Conservation (phyloP, 1,139 yeast species). For the Blastobotrys apis region DNA sequence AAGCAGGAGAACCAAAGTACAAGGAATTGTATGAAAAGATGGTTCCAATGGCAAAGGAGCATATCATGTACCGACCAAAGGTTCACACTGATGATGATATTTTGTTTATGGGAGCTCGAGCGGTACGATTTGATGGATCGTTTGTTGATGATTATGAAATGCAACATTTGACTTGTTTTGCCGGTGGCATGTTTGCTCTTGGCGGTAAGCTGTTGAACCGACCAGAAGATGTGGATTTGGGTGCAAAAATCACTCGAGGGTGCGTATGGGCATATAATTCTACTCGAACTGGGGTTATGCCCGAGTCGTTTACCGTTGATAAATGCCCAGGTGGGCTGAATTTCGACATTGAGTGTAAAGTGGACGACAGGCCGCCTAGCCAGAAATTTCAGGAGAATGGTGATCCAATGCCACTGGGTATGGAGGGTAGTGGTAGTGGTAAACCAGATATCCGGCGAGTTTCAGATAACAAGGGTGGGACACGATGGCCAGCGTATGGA, state of each 20-base stretch:
- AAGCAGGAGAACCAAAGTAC: constrained; percentile 43
- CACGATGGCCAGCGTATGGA: constrained; percentile 31
- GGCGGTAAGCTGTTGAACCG: constrained; percentile 55
- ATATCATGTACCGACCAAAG: constrained; percentile 44
- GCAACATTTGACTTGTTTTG: constrained; percentile 66
- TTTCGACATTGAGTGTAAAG: constrained; percentile 6
- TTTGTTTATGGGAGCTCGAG: constrained; percentile 44
- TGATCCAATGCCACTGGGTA: not conserved
- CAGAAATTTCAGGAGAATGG: no score
- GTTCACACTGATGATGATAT: constrained; percentile 43
- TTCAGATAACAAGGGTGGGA: constrained; percentile 21
- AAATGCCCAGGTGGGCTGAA: constrained; percentile 31
- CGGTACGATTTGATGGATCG: constrained; percentile 21
- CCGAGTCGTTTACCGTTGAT: constrained; percentile 41
- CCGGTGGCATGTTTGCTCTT: constrained; percentile 56
- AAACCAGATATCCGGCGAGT: constrained; percentile 23
- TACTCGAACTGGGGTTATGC: constrained; percentile 43
- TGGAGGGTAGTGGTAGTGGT: constrained; percentile 23
- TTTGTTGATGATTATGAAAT: constrained; percentile 23
- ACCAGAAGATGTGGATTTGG: constrained; percentile 52
- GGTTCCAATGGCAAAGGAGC: constrained; percentile 38
- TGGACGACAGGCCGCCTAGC: not conserved
- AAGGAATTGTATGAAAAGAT: constrained; percentile 37
- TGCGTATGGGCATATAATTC: constrained; percentile 60
- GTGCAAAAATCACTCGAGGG: constrained; percentile 59